phyloP scores from a whole-genome alignment of 495 filamentous ascomycete genomes.

The Xylaria castorea region DNA sequence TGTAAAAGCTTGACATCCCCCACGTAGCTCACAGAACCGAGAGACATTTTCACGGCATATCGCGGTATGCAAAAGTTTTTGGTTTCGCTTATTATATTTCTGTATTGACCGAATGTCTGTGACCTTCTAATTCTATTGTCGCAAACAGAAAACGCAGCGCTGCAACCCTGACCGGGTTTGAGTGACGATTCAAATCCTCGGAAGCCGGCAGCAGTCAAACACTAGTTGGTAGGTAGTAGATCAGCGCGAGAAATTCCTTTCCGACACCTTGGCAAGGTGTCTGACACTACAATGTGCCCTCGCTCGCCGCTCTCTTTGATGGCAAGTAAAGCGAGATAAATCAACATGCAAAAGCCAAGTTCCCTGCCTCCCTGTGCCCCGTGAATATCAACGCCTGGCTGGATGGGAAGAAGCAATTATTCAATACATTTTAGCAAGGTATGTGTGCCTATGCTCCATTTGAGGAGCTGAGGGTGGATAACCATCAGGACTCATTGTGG shows the following conservation, averaged over 20 bases:
- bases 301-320: neutral
- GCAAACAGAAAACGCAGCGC: conserved; percentile 14
- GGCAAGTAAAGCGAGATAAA: conserved; percentile 15
- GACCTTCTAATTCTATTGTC: conserved; percentile 24
- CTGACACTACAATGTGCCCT: neutral
- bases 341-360: conserved; percentile 33
- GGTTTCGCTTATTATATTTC: conserved; percentile 21
- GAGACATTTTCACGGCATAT: neutral
- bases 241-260: conserved; percentile 5
- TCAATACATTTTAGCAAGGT: conserved; percentile 33
- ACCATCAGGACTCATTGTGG: neutral
- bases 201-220: neutral
- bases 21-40: neutral
- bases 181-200: neutral
- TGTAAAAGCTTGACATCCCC: neutral
- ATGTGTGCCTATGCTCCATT: conserved; percentile 1
- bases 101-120: neutral
- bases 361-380: conserved; percentile 35
- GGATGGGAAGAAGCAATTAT: conserved; percentile 36
- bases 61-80: neutral
- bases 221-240: neutral
- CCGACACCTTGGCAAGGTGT: neutral
- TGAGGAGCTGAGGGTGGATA: neutral
- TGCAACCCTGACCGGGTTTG: conserved; percentile 3
- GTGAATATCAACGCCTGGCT: conserved; percentile 42